phyloP scores from a whole-genome alignment of 257 asterid genomes.

The Paulownia fortunei region DNA sequence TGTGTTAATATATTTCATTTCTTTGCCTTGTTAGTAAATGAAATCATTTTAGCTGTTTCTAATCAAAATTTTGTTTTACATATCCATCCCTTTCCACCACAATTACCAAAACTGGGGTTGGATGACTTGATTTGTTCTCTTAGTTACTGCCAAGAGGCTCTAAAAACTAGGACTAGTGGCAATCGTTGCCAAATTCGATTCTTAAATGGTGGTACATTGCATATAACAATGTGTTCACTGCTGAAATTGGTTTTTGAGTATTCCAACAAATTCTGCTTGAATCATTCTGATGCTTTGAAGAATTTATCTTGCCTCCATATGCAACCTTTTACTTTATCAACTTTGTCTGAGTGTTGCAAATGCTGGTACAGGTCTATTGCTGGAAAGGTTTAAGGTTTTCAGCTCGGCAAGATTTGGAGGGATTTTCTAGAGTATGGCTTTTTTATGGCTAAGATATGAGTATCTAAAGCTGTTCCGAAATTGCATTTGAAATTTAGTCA shows the following conservation, averaged over 20 bases:
- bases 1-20: background rate
- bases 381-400: constrained; percentile 99
- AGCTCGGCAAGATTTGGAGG: constrained; percentile 97
- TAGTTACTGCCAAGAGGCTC: background rate
- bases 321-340: background rate
- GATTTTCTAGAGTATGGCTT: constrained; percentile 81
- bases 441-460: constrained; percentile 16
- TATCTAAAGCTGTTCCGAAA: constrained; percentile 14
- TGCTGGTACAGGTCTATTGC: constrained; percentile 81
- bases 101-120: background rate
- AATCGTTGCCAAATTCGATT: background rate
- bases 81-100: background rate
- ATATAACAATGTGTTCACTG: background rate
- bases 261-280: background rate
- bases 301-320: background rate
- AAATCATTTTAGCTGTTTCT: background rate
- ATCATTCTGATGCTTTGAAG: background rate
- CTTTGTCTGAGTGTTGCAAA: constrained; percentile 29
- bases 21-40: background rate
- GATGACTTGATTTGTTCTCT: background rate
- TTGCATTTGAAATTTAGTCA: background rate
- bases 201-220: background rate
- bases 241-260: background rate
- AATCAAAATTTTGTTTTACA: background rate
- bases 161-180: background rate